Conservation (phyloP, 805 yeast species). For the Scheffersomyces ergatensis region DNA sequence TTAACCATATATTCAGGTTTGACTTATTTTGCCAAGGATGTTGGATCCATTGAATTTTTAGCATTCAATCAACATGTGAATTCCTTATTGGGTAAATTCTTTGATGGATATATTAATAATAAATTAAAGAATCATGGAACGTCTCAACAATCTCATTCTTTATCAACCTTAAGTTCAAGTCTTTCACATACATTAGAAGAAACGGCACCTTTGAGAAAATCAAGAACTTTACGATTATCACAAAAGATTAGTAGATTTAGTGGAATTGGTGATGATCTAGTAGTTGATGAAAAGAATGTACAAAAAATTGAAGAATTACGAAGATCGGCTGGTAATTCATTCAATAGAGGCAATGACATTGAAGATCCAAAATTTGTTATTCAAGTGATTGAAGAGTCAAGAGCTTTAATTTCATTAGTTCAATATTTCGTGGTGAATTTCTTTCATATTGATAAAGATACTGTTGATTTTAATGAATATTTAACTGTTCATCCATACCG, state of each 20-base stretch:
- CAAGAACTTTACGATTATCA: constrained; percentile 29
- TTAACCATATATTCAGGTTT: constrained; percentile 30
- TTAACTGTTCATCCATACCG: constrained; percentile 24
- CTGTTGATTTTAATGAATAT: constrained; percentile 27
- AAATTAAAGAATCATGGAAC: constrained; percentile 15
- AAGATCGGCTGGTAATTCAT: neutral
- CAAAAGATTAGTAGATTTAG: constrained; percentile 26
- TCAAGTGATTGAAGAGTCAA: constrained; percentile 34
- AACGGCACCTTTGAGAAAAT: constrained; percentile 15
- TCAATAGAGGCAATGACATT: constrained; percentile 15
- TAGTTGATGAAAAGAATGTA: constrained; percentile 4
- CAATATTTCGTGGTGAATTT: constrained; percentile 39
- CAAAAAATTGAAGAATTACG: constrained; percentile 2
- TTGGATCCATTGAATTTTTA: constrained; percentile 46
- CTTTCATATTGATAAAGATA: constrained; percentile 35
- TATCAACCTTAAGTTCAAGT: constrained; percentile 8
- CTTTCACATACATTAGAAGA: constrained; percentile 11
- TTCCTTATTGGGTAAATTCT: constrained; percentile 20
- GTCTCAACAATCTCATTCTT: neutral
- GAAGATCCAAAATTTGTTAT: constrained; percentile 32
- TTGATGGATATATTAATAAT: constrained; percentile 21
- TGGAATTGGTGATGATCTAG: constrained; percentile 4
- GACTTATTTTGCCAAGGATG: constrained; percentile 51
- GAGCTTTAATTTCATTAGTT: constrained; percentile 31
- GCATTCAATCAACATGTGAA: constrained; percentile 46